These are phyloP conservation scores for Gossypium davidsonii DNA, from an alignment of 441 rosid genomes.

Conservation along the genomic window DNA sequence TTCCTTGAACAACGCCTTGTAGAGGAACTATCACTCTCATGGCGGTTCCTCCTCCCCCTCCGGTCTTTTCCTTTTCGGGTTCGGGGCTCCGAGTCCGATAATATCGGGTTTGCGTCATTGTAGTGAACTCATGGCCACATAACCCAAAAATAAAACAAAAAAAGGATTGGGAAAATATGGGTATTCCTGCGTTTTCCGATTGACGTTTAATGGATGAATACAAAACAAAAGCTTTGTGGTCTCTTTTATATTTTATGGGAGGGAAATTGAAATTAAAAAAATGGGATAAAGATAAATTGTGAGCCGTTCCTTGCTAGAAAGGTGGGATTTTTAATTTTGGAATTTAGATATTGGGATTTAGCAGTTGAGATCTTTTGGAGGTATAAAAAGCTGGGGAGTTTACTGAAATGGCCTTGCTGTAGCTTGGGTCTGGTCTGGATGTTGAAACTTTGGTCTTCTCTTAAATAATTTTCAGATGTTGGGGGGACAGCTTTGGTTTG, in stretches of 20 bases:
- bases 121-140: slow-evolving; percentile 25
- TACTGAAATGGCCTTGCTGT: slow-evolving; percentile 12
- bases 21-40: slow-evolving; percentile 91
- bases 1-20: slow-evolving; percentile 85
- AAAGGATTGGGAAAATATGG: background rate
- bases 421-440: too few species aligned
- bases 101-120: slow-evolving; percentile 55
- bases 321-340: background rate
- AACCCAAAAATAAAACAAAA: background rate
- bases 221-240: background rate
- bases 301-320: slow-evolving; percentile 31
- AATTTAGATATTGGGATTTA: background rate
- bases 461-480: background rate
- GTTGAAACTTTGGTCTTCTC: background rate
- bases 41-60: slow-evolving; percentile 52
- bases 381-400: background rate
- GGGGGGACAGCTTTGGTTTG: background rate
- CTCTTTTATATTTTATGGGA: background rate
- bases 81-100: slow-evolving; percentile 35
- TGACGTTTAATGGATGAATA: background rate
- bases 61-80: slow-evolving; percentile 20
- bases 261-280: background rate
- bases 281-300: background rate
- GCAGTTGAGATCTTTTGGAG: slow-evolving; percentile 20
- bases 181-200: slow-evolving; percentile 20